Evolutionary conservation across 2,329 filamentous ascomycete genomes (phyloP).

Genomic region (Trichophyton benhamiae): DNA sequence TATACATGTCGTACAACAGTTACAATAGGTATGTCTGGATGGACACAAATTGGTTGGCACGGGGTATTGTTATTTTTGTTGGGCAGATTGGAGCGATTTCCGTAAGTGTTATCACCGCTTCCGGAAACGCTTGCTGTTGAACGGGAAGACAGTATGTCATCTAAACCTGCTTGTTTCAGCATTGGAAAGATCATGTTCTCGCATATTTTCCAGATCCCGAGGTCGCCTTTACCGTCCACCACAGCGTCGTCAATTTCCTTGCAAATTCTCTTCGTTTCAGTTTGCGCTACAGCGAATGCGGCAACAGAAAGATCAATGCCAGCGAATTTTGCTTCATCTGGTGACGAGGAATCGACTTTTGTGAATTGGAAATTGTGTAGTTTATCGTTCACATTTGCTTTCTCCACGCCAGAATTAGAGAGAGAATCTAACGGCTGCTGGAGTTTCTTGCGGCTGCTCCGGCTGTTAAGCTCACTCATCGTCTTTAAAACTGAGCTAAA

Average conservation of each 20-base stretch:
- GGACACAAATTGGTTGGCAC: conserved; percentile 21
- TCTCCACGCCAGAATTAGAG: background rate
- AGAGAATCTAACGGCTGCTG: background rate
- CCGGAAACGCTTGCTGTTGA: background rate
- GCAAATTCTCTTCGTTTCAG: conserved; percentile 24
- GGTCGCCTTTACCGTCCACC: conserved; percentile 21
- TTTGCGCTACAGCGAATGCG: conserved; percentile 15
- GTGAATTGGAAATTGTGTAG: background rate
- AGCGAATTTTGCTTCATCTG: conserved; percentile 1
- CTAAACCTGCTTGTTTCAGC: conserved; percentile 12
- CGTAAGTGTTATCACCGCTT: background rate
- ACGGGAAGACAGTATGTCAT: conserved; percentile 15
- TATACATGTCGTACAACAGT: conserved; percentile 29
- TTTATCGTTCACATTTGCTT: background rate
- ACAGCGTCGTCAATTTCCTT: conserved; percentile 20
- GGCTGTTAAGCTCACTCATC: background rate
- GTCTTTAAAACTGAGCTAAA: conserved; percentile 7
- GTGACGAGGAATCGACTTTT: conserved; percentile 2
- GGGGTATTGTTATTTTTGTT: background rate
- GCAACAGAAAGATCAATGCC: conserved; percentile 8
- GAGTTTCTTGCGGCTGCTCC: background rate
- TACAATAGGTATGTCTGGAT: conserved; percentile 20
- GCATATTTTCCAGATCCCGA: conserved; percentile 30
- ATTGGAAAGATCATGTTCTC: conserved; percentile 30
- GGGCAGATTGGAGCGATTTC: background rate